phyloP scores from a whole-genome alignment of 371 early-diverging fungal genomes.

The Sporodiniella umbellata region DNA sequence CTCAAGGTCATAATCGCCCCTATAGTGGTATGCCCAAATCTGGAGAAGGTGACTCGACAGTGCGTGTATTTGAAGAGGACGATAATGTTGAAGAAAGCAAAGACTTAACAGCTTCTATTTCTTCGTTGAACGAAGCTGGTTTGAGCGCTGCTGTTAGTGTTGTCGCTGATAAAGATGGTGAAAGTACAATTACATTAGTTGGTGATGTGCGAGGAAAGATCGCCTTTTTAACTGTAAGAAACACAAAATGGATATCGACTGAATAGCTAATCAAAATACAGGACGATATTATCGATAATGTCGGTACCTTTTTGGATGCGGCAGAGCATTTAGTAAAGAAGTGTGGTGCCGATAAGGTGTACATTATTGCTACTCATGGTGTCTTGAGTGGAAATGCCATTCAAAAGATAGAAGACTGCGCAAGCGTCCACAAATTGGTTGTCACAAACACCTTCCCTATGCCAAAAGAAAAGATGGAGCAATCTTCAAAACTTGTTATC shows the following conservation, averaged over 20 bases:
- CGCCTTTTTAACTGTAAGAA: slow-evolving; percentile 83
- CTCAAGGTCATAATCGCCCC: slow-evolving; percentile 53
- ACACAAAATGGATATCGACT: not conserved
- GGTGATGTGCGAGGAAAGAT: slow-evolving; percentile 90
- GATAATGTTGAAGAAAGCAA: slow-evolving; percentile 24
- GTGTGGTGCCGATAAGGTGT: slow-evolving; percentile 84
- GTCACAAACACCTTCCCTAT: slow-evolving; percentile 95
- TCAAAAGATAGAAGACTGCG: slow-evolving; percentile 79
- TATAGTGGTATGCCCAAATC: slow-evolving; percentile 50
- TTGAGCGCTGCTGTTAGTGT: slow-evolving; percentile 51
- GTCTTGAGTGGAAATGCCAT: slow-evolving; percentile 86
- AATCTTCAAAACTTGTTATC: slow-evolving; percentile 73
- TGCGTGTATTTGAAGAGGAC: slow-evolving; percentile 39
- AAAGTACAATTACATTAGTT: slow-evolving; percentile 75
- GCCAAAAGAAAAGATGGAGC: slow-evolving; percentile 66
- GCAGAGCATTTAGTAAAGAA: slow-evolving; percentile 84
- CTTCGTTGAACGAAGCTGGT: slow-evolving; percentile 42
- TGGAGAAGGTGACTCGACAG: slow-evolving; percentile 32
- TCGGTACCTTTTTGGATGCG: slow-evolving; percentile 87
- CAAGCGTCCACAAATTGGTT: slow-evolving; percentile 81
- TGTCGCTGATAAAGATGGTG: slow-evolving; percentile 51
- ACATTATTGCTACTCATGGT: slow-evolving; percentile 94
- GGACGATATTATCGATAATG: slow-evolving; percentile 91
- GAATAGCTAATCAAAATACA: slow-evolving; percentile 17
- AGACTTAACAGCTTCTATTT: slow-evolving; percentile 41